Conservation (phyloP, 345 rosid species). For the Arabidopsis suecica region DNA sequence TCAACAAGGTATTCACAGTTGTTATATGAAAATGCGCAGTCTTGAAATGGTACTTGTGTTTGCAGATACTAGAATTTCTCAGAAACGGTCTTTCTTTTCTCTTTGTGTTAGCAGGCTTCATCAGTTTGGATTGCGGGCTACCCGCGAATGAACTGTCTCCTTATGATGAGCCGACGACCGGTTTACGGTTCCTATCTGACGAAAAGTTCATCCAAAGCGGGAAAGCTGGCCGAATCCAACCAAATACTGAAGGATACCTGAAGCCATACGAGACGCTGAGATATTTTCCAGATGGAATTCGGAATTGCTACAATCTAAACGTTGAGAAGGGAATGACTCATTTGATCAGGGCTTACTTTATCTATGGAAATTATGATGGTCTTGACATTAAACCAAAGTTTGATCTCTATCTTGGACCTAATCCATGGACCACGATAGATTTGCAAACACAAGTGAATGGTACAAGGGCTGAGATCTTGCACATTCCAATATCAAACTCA, state of each 20-base stretch:
- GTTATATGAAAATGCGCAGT: too few species aligned
- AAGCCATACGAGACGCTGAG: conserved; percentile 28
- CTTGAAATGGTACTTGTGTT: too few species aligned
- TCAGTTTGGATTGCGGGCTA: conserved; percentile 51
- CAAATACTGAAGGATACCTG: neutral
- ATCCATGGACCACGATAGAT: conserved; percentile 44
- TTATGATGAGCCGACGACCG: neutral
- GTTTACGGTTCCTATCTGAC: neutral
- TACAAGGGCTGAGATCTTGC: conserved; percentile 37
- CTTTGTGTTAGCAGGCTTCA: conserved; percentile 38
- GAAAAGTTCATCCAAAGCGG: conserved; percentile 42
- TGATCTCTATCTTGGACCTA: conserved; percentile 54
- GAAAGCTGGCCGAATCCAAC: conserved; percentile 9
- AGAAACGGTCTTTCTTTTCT: too few species aligned
- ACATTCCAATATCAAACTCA: conserved; percentile 38
- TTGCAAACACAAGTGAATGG: conserved; percentile 13
- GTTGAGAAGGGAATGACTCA: conserved; percentile 36
- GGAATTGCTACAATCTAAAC: conserved; percentile 49
- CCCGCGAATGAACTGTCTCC: neutral
- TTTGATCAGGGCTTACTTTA: neutral
- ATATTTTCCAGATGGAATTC: conserved; percentile 47
- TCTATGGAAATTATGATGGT: conserved; percentile 51
- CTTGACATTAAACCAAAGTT: conserved; percentile 32
- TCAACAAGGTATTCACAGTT: conserved; percentile 29
- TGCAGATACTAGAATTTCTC: too few species aligned